Evolutionary conservation across 768 basidiomycete species (phyloP).

Genomic region (Lactarius sp.): DNA sequence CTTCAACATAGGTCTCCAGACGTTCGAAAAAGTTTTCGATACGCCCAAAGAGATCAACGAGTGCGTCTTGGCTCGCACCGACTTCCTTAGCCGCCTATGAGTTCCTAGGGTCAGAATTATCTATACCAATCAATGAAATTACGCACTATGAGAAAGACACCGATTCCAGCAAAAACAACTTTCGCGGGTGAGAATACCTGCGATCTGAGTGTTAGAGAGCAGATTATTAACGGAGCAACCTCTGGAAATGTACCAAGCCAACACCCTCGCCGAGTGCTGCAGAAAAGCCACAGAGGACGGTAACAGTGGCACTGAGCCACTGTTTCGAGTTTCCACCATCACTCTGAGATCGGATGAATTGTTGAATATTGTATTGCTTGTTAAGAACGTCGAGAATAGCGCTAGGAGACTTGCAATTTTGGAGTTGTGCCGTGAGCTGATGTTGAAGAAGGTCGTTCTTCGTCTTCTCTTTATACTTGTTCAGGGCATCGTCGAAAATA

Average conservation of each 20-base stretch:
- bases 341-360: background rate
- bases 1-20: background rate
- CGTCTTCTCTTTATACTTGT: background rate
- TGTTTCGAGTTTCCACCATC: background rate
- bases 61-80: background rate
- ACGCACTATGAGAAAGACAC: background rate
- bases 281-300: constrained; percentile 4
- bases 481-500: constrained; percentile 1
- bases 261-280: background rate
- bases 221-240: background rate
- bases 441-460: constrained; percentile 2
- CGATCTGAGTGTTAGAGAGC: background rate
- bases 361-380: background rate
- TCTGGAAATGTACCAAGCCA: background rate
- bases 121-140: background rate
- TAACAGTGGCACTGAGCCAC: constrained; percentile 8
- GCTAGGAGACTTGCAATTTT: background rate
- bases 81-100: constrained; percentile 4
- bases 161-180: constrained; percentile 4
- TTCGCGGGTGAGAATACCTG: background rate
- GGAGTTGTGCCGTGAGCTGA: background rate
- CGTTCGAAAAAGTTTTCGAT: constrained; percentile 9
- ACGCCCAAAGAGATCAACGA: constrained; percentile 1
- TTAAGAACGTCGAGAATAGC: background rate
- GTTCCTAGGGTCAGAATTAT: background rate